These are phyloP conservation scores for Linum tenue DNA, from an alignment of 345 rosid species.

Conservation along the genomic window DNA sequence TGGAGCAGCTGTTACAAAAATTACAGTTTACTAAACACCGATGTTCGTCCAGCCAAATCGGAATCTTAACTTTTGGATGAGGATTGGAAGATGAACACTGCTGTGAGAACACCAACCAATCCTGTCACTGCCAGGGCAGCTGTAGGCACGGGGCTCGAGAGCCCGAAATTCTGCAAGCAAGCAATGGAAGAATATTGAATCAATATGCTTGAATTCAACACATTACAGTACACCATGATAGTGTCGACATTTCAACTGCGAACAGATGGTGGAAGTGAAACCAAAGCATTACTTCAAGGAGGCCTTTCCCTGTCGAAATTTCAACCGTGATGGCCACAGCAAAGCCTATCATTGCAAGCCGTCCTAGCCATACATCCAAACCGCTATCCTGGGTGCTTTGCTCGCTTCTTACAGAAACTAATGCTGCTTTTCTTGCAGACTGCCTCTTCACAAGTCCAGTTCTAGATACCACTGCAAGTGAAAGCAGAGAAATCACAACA, in stretches of 20 bases:
- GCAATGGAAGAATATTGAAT: conserved; percentile 1
- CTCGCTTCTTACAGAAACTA: conserved; percentile 56
- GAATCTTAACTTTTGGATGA: conserved; percentile 47
- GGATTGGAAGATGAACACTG: conserved; percentile 85
- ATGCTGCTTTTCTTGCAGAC: conserved; percentile 29
- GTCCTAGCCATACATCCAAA: conserved; percentile 85
- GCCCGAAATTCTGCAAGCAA: conserved; percentile 73
- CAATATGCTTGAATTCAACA: background rate
- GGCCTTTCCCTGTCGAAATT: conserved; percentile 34
- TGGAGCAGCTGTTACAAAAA: no score
- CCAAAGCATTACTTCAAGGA: background rate
- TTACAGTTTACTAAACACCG: no score
- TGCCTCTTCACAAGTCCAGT: conserved; percentile 18
- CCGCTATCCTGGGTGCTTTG: conserved; percentile 46
- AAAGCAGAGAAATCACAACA: background rate
- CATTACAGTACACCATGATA: no score
- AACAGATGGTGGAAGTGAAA: background rate
- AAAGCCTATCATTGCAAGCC: conserved; percentile 86
- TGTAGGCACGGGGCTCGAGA: conserved; percentile 60
- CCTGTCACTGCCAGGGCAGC: conserved; percentile 81
- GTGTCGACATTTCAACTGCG: background rate
- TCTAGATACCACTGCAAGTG: conserved; percentile 32
- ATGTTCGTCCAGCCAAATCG: no score
- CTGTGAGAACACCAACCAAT: conserved; percentile 65
- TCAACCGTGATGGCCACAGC: conserved; percentile 67